Evolutionary conservation across 495 filamentous ascomycete species (phyloP).

Genomic region (Hypomontagnella monticulosa): DNA sequence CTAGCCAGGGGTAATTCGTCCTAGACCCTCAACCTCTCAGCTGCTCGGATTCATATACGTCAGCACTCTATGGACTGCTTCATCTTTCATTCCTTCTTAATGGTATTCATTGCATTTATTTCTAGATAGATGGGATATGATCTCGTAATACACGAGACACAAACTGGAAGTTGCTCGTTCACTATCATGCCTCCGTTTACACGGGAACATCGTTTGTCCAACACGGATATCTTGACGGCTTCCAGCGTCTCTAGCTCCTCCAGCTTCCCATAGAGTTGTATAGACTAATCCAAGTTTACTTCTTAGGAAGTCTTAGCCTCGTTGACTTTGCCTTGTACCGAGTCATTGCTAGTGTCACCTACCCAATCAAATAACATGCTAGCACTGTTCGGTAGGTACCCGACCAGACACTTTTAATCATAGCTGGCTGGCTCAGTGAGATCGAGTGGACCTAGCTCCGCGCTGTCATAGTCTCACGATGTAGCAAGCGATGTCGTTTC

Average conservation of each 20-base stretch:
- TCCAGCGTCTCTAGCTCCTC: too few relatives aligned
- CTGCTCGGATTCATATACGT: neutral
- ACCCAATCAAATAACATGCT: constrained; percentile 7
- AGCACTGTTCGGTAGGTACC: neutral
- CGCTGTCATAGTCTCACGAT: too few relatives aligned
- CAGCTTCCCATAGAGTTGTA: neutral
- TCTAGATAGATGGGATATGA: too few relatives aligned
- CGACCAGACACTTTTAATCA: neutral
- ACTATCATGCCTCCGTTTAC: neutral
- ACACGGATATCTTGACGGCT: neutral
- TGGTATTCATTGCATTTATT: too few relatives aligned
- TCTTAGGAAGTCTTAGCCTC: constrained; percentile 6
- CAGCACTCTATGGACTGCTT: neutral
- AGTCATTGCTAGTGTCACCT: constrained; percentile 11
- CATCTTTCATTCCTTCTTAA: too few relatives aligned
- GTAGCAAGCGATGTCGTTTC: too few relatives aligned
- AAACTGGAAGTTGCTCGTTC: too few relatives aligned
- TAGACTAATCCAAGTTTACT: neutral
- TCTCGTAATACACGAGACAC: too few relatives aligned
- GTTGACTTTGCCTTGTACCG: neutral
- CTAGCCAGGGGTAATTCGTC: constrained; percentile 7
- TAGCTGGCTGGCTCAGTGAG: constrained; percentile 1
- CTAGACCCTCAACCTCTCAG: neutral
- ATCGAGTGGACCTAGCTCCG: neutral
- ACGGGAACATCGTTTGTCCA: constrained; percentile 1